Evolutionary conservation across 768 basidiomycete genomes (phyloP).

Genomic region (Amylocystis lapponica): DNA sequence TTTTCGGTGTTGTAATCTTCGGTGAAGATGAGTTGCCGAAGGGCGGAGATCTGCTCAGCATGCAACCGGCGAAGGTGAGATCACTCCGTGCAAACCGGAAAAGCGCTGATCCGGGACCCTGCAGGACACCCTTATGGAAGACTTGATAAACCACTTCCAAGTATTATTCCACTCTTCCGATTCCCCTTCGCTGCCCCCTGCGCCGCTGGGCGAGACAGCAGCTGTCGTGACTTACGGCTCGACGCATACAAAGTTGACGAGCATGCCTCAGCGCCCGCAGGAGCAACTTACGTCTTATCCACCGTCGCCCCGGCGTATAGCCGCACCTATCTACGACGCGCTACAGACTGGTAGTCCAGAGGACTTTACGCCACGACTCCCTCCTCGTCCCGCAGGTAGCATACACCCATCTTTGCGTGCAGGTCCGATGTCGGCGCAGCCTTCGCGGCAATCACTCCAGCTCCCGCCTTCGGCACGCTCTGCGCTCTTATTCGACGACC

Average conservation of each 20-base stretch:
- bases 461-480: constrained; percentile 21
- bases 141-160: constrained; percentile 67
- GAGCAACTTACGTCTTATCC: constrained; percentile 15
- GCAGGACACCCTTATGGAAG: constrained; percentile 75
- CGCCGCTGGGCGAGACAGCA: constrained; percentile 58
- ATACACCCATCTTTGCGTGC: constrained; percentile 72
- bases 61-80: constrained; percentile 70
- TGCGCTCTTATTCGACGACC: constrained; percentile 22
- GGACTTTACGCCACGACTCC: constrained; percentile 72
- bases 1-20: constrained; percentile 85
- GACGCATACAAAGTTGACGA: constrained; percentile 60
- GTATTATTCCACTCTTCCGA: constrained; percentile 52
- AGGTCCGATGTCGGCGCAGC: constrained; percentile 39
- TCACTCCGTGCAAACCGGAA: no score
- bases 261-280: constrained; percentile 31
- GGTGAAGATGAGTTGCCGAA: constrained; percentile 89
- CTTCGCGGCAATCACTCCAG: constrained; percentile 35
- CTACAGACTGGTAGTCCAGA: constrained; percentile 29
- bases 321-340: constrained; percentile 7
- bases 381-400: constrained; percentile 61
- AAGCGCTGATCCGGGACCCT: no score
- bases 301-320: constrained; percentile 13
- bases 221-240: constrained; percentile 63
- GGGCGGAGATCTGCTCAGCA: constrained; percentile 61
- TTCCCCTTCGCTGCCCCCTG: constrained; percentile 65